A percentile compares a stretch with the other conserved stretches of the same genome.
phyloP scores from a whole-genome alignment of 192 early-diverging fungal genomes.

The Backusella mclennaniae region DNA sequence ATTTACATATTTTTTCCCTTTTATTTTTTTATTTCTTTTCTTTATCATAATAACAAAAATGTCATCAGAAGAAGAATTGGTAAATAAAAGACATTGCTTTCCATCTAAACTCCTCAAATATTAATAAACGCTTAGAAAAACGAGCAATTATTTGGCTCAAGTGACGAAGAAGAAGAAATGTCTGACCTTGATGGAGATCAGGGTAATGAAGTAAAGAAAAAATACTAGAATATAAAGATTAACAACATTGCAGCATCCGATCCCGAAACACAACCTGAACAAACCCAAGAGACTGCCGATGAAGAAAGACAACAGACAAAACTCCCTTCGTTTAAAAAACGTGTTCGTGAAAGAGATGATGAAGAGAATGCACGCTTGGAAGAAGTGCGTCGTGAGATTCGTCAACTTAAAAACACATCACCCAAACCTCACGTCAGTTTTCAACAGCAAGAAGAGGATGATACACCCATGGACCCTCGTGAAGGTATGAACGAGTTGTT shows the following conservation, averaged over 20 bases:
- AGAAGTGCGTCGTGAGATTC: slow-evolving; percentile 25
- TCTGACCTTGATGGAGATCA: slow-evolving; percentile 39
- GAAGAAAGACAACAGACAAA: background rate
- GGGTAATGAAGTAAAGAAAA: slow-evolving; percentile 8
- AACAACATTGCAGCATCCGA: background rate
- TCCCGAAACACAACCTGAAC: background rate
- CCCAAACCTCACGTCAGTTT: background rate
- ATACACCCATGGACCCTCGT: slow-evolving; percentile 27
- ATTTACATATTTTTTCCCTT: background rate
- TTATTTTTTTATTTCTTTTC: background rate
- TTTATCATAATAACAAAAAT: background rate
- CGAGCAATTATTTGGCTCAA: slow-evolving; percentile 9
- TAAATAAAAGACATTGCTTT: background rate
- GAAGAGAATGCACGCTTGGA: slow-evolving; percentile 29
- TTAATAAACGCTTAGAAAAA: background rate
- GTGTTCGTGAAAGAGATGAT: slow-evolving; percentile 11
- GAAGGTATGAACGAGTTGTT: slow-evolving; percentile 21
- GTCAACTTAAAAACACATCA: slow-evolving; percentile 5
- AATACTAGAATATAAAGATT: background rate
- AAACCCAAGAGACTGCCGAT: background rate
- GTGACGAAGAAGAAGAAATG: slow-evolving; percentile 27
- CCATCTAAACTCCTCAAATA: background rate
- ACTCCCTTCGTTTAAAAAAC: slow-evolving; percentile 37
- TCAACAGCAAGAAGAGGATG: slow-evolving; percentile 9
- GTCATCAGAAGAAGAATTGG: slow-evolving; percentile 7